These are phyloP conservation scores for Quillaja saponaria DNA, from an alignment of 306 rosid genomes.

Conservation along the genomic window DNA sequence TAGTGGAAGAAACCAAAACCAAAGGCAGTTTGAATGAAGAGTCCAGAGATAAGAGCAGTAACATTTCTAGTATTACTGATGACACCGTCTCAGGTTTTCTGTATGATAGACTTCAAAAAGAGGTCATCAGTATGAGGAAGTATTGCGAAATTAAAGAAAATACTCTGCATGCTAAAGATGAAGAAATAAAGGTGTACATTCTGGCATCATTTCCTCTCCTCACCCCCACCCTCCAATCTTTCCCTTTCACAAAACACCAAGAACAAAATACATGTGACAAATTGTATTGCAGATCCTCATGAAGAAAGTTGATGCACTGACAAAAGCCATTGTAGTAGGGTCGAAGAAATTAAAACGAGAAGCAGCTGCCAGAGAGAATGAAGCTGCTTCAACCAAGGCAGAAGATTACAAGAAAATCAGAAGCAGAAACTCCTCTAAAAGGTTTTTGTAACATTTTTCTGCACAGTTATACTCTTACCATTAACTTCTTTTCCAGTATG, in stretches of 20 bases:
- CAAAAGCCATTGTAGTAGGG: conserved; percentile 83
- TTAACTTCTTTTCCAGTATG: conserved; percentile 18
- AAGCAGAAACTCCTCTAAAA: conserved; percentile 51
- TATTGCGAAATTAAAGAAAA: conserved; percentile 60
- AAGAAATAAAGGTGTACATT: conserved; percentile 74
- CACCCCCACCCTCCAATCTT: background rate
- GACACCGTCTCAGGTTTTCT: conserved; percentile 86
- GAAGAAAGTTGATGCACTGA: conserved; percentile 78
- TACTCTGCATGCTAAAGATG: conserved; percentile 59
- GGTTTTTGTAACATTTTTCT: conserved; percentile 43
- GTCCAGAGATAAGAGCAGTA: conserved; percentile 29
- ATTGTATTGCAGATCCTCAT: conserved; percentile 56
- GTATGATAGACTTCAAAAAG: conserved; percentile 86
- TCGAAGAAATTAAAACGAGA: conserved; percentile 87
- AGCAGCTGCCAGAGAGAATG: conserved; percentile 79
- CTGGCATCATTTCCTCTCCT: background rate
- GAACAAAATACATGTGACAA: conserved; percentile 29
- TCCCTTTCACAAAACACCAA: background rate
- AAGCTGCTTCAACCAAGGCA: conserved; percentile 54
- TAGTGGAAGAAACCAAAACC: conserved; percentile 34
- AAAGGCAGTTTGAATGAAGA: conserved; percentile 32
- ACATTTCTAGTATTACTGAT: conserved; percentile 37
- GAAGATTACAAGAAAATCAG: conserved; percentile 50
- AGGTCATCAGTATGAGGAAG: conserved; percentile 70
- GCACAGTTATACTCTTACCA: conserved; percentile 8